Conservation (phyloP, 75 land plant species). For the Pinus albicaulis region DNA sequence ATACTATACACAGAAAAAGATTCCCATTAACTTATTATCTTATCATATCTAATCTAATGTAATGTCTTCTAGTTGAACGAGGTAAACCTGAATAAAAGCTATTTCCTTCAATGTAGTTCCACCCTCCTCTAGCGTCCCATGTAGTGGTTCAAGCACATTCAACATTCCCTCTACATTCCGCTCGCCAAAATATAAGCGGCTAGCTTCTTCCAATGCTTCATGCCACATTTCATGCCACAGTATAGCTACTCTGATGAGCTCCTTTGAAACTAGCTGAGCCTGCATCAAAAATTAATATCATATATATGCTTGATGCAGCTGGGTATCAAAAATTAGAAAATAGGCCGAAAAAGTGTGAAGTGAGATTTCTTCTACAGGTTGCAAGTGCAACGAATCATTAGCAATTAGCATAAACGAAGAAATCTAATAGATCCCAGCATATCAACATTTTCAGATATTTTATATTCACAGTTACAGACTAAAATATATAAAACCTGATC, state of each 20-base stretch:
- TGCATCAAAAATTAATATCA: constrained; percentile 20
- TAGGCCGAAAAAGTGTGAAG: no score
- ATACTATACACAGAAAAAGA: background rate
- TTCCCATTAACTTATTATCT: no score
- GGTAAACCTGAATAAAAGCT: constrained; percentile 77
- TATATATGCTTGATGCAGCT: background rate
- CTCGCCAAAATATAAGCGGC: constrained; percentile 97
- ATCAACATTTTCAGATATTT: background rate
- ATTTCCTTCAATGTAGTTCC: constrained; percentile 76
- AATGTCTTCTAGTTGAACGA: no score
- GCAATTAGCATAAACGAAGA: background rate
- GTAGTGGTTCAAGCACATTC: constrained; percentile 84
- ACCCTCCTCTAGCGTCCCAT: constrained; percentile 86
- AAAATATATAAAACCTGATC: constrained; percentile 70
- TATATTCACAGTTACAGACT: background rate
- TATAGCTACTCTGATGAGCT: constrained; percentile 94
- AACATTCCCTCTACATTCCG: constrained; percentile 98
- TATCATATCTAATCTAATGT: no score
- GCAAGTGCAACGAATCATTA: background rate
- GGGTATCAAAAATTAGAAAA: no score
- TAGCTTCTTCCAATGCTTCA: constrained; percentile 98
- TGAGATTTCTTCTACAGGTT: background rate
- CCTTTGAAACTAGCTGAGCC: constrained; percentile 98
- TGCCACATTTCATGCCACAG: constrained; percentile 99
- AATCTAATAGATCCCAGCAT: background rate